phyloP scores from a whole-genome alignment of 2,329 filamentous ascomycete species.

The Pseudocercospora macadamiae region DNA sequence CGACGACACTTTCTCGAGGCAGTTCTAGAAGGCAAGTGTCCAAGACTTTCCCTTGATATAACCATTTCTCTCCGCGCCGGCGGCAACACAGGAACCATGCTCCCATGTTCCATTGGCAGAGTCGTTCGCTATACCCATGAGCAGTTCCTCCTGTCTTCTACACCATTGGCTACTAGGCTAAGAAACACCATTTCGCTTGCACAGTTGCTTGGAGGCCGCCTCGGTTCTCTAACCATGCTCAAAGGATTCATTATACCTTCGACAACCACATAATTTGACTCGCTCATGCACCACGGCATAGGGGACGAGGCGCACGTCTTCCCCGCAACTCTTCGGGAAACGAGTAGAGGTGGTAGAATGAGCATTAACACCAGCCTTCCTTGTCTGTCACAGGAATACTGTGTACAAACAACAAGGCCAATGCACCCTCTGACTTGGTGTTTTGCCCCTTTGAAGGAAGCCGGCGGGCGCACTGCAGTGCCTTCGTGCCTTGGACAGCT shows the following conservation, averaged over 20 bases:
- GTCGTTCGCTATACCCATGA: background rate
- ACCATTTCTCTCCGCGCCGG: background rate
- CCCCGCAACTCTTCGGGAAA: background rate
- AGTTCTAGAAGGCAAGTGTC: background rate
- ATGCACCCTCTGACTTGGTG: background rate
- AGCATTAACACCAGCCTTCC: background rate
- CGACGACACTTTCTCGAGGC: background rate
- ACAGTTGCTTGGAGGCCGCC: background rate
- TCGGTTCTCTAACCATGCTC: background rate
- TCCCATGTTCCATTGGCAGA: background rate
- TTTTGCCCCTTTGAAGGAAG: background rate
- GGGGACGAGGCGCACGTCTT: background rate
- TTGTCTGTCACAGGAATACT: background rate
- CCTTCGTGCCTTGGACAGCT: background rate
- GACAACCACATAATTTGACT: constrained; percentile 2
- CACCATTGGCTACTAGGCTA: background rate
- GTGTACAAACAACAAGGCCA: background rate
- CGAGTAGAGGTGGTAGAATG: background rate
- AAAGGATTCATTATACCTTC: constrained; percentile 4
- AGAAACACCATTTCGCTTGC: background rate
- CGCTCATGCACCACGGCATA: background rate
- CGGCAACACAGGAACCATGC: background rate
- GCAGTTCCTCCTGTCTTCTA: background rate
- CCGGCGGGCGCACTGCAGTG: background rate
- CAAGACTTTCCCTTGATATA: too few species aligned